Base-by-base conservation (phyloP, 257 asterid species). In the Nicotiana benthamiana region DNA sequence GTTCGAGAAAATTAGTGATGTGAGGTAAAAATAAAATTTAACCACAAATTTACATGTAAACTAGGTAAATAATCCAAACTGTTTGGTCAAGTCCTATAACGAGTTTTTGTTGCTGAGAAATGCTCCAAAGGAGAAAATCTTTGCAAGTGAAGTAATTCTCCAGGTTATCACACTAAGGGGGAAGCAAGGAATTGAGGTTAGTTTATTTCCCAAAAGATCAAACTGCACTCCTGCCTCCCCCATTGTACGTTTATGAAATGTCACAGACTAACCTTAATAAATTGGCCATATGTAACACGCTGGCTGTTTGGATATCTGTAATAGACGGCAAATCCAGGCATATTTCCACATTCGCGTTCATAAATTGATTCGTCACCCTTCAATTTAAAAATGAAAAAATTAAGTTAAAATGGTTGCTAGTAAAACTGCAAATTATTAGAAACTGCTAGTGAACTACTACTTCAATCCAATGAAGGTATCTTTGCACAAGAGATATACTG, bases 261-360 rank as follows among this genome's bases (percentile, higher is more conserved):
- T 75, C 80, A 79, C 70, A 46, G 82, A 75, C 91, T 82, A 61
- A 96, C 99, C 99, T 91, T 96, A 80, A 96, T 92, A 89, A 96
- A 96, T 80, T 96, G 98, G 81, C 94, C 89, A 82, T 94, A 96
- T 27, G 97, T 91, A 56, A 96, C 99, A 30, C 99, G 99, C 87
- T 96, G 96, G 86, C 98, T 94, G 86, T 96, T 92, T 63, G 99
- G 99, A 83, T 91, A 94, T 88, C 98, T 89, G 81, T 96, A 96
- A 84, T 96, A 96, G 76, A 96, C 96, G 66, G 99, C 99, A 89
- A 96, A 96, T 48, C 99, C 99, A 9, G 99, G 99, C 99, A 92
- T 96, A 90, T 92, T 94, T 82, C 99, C 98, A 54, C 99, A 96
- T 88, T 96, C 99, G 27, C 94, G 93, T 89, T 94, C 99, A 78